phyloP scores from a whole-genome alignment of 2,329 filamentous ascomycete species.

The Apiospora saccharicola region DNA sequence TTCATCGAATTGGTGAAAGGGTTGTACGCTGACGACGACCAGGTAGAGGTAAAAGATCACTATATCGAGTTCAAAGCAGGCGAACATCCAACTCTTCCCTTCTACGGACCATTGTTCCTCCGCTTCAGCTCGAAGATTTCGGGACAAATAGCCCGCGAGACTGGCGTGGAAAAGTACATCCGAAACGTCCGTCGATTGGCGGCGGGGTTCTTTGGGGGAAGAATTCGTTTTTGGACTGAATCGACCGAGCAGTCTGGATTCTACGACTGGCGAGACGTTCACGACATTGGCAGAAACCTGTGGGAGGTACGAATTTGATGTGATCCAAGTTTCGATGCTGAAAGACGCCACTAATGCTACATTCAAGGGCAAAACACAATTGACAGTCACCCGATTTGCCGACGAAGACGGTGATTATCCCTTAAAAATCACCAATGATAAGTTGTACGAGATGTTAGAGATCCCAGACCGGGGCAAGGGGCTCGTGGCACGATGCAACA shows the following conservation, averaged over 20 bases:
- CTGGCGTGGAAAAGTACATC: not conserved
- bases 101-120: constrained; percentile 22
- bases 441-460: constrained; percentile 32
- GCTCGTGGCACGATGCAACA: constrained; percentile 46
- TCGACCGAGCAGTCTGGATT: not conserved
- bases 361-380: not conserved
- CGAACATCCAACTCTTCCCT: constrained; percentile 22
- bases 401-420: not conserved
- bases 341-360: not conserved
- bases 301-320: not conserved
- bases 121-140: constrained; percentile 23
- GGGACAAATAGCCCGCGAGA: not conserved
- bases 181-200: constrained; percentile 12
- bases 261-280: constrained; percentile 24
- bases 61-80: constrained; percentile 11
- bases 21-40: not conserved
- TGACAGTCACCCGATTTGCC: not conserved
- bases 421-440: not conserved
- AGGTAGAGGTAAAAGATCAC: not conserved
- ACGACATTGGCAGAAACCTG: not conserved
- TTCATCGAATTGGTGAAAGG: constrained; percentile 16
- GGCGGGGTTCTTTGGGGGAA: not conserved
- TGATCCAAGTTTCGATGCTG: too few relatives aligned
- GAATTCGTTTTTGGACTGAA: constrained; percentile 24
- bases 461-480: constrained; percentile 48